Evolutionary conservation across 176 grass and related monocot species (phyloP).

Genomic region (Dendrocalamus sinicus): DNA sequence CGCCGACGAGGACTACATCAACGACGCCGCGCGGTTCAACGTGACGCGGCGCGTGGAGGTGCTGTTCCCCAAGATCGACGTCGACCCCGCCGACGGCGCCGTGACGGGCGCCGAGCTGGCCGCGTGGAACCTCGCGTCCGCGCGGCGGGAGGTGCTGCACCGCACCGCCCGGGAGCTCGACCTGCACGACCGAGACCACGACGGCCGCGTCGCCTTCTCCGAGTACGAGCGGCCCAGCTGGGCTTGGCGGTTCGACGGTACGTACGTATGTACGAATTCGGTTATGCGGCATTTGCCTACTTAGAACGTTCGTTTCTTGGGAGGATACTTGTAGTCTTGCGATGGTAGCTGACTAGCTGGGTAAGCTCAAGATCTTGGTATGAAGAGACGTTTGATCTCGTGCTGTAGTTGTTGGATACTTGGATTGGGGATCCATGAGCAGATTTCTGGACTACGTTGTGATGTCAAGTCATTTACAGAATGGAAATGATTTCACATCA

Average conservation of each 20-base stretch:
- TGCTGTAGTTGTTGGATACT: background rate
- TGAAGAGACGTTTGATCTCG: slow-evolving; percentile 1
- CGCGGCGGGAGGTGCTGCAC: slow-evolving; percentile 70
- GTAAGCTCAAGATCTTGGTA: slow-evolving; percentile 40
- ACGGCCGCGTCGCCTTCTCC: slow-evolving; percentile 67
- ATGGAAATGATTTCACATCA: background rate
- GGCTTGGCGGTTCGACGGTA: slow-evolving; percentile 85
- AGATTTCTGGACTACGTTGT: slow-evolving; percentile 5
- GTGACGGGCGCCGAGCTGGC: slow-evolving; percentile 69
- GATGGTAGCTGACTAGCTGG: background rate
- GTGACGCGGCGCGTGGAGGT: slow-evolving; percentile 70
- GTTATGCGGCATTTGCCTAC: slow-evolving; percentile 1
- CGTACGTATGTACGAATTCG: slow-evolving; percentile 29
- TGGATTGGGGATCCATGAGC: background rate
- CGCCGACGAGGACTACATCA: slow-evolving; percentile 75
- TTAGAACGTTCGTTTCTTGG: slow-evolving; percentile 10
- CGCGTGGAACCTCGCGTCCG: slow-evolving; percentile 75
- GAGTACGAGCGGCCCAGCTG: slow-evolving; percentile 89
- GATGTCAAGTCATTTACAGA: background rate
- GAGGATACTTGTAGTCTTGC: background rate
- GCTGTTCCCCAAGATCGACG: slow-evolving; percentile 86
- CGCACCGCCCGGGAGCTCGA: slow-evolving; percentile 76
- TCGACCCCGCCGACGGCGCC: slow-evolving; percentile 68
- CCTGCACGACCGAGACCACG: slow-evolving; percentile 83
- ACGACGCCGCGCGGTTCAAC: slow-evolving; percentile 73